These are phyloP conservation scores for Aspergillus felis DNA, from an alignment of 2,329 filamentous ascomycete species.

Conservation along the genomic window DNA sequence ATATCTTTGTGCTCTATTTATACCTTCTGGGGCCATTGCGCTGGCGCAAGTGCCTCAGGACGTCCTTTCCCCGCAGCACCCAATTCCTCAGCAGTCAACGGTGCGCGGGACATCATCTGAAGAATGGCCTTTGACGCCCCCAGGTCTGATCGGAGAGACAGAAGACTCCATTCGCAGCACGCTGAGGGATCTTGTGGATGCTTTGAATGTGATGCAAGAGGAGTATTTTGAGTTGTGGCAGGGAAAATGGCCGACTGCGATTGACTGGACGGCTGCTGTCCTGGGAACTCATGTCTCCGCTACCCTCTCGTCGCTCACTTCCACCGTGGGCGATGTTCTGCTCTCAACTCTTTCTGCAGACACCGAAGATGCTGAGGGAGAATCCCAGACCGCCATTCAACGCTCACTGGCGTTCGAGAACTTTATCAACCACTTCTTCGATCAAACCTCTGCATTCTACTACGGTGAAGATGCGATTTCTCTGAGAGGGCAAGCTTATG, in stretches of 20 bases:
- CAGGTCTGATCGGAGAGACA: constrained; percentile 18
- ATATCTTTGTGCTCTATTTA: constrained; percentile 20
- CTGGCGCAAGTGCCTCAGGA: constrained; percentile 29
- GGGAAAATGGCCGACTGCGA: constrained; percentile 78
- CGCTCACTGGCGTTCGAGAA: constrained; percentile 60
- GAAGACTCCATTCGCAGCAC: constrained; percentile 17
- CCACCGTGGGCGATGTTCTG: constrained; percentile 45
- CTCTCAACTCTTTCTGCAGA: constrained; percentile 25
- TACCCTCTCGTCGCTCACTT: constrained; percentile 66
- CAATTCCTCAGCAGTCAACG: constrained; percentile 11
- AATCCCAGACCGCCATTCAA: constrained; percentile 1
- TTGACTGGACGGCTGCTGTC: constrained; percentile 92
- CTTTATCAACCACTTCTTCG: constrained; percentile 77
- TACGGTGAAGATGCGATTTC: constrained; percentile 78
- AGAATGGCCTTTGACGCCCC: constrained; percentile 9
- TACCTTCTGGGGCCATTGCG: constrained; percentile 22
- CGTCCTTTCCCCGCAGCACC: constrained; percentile 10
- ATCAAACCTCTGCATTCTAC: constrained; percentile 72
- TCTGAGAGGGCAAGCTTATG: constrained; percentile 75
- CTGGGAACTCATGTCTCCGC: constrained; percentile 74
- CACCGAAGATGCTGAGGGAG: not conserved
- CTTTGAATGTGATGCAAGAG: constrained; percentile 71
- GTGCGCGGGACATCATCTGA: constrained; percentile 7
- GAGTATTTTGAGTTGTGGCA: constrained; percentile 72
- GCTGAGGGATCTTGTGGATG: constrained; percentile 50